These are phyloP conservation scores for Exophiala lecanii-corni DNA, from an alignment of 2,329 filamentous ascomycete species.

Conservation along the genomic window DNA sequence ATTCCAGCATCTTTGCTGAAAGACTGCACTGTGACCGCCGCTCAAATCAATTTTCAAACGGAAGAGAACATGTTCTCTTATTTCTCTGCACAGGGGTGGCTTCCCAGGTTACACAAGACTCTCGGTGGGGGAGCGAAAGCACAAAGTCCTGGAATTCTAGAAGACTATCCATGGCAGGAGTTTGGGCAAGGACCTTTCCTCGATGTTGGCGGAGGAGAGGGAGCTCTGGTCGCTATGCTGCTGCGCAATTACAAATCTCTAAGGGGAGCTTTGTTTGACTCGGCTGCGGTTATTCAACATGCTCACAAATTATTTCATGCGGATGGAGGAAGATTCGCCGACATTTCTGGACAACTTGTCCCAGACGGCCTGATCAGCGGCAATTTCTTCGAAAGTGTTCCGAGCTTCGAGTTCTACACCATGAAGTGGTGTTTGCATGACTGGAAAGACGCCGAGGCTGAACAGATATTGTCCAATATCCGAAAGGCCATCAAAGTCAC, in stretches of 20 bases:
- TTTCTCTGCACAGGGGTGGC: conserved; percentile 33
- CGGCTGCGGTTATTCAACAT: conserved; percentile 33
- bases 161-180: conserved; percentile 42
- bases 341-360: conserved; percentile 31
- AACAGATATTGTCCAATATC: conserved; percentile 30
- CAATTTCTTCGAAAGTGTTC: conserved; percentile 37
- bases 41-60: conserved; percentile 41
- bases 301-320: conserved; percentile 27
- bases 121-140: conserved; percentile 37
- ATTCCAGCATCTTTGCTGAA: conserved; percentile 32
- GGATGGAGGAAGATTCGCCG: conserved; percentile 30
- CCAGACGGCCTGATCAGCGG: conserved; percentile 32
- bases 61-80: conserved; percentile 40
- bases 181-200: conserved; percentile 32
- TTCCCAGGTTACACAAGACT: conserved; percentile 34
- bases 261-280: conserved; percentile 36
- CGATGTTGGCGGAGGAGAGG: conserved; percentile 41
- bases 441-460: conserved; percentile 35
- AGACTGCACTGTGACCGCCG: conserved; percentile 29
- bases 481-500: conserved; percentile 30
- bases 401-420: conserved; percentile 30
- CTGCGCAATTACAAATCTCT: conserved; percentile 32
- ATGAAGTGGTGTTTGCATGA: conserved; percentile 44
- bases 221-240: conserved; percentile 34
- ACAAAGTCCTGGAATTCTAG: conserved; percentile 37